phyloP scores from a whole-genome alignment of 2,329 filamentous ascomycete species.

The Coniosporium tulheliwenetii region DNA sequence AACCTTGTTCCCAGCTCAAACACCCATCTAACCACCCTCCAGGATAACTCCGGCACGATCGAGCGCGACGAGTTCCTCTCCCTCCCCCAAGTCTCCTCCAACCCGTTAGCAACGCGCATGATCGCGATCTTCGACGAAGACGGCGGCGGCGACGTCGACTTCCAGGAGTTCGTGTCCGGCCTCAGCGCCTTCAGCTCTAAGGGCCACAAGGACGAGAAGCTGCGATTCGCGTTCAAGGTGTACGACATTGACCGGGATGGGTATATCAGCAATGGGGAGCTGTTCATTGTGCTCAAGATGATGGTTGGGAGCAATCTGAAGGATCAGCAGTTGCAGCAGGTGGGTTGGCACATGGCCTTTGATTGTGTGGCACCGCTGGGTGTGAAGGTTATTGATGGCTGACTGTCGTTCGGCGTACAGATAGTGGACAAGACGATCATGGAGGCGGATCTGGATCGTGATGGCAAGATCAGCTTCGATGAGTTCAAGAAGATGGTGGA shows the following conservation, averaged over 20 bases:
- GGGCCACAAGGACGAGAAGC: slow-evolving; percentile 98
- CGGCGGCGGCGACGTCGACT: slow-evolving; percentile 93
- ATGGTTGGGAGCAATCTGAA: slow-evolving; percentile 99
- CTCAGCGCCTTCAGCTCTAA: slow-evolving; percentile 93
- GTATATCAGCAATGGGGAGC: slow-evolving; percentile 95
- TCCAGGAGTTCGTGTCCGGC: slow-evolving; percentile 94
- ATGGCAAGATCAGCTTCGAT: slow-evolving; percentile 98
- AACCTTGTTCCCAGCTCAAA: not conserved
- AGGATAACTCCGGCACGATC: slow-evolving; percentile 97
- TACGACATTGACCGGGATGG: slow-evolving; percentile 99
- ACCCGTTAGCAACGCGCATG: slow-evolving; percentile 95
- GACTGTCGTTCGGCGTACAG: slow-evolving; percentile 17
- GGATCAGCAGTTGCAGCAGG: slow-evolving; percentile 92
- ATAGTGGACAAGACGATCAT: slow-evolving; percentile 99
- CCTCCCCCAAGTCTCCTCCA: slow-evolving; percentile 92
- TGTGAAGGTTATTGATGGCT: not conserved
- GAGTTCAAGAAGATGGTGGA: slow-evolving; percentile 99
- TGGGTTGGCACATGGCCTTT: slow-evolving; percentile 9
- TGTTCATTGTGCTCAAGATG: slow-evolving; percentile 99
- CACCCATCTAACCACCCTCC: not conserved
- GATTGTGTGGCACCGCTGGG: not conserved
- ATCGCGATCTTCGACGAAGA: slow-evolving; percentile 99
- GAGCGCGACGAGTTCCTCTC: slow-evolving; percentile 97
- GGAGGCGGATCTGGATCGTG: slow-evolving; percentile 91
- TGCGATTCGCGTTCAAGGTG: slow-evolving; percentile 95